Evolutionary conservation across 2,329 filamentous ascomycete genomes (phyloP).

Genomic region (Claviceps fusiformis): DNA sequence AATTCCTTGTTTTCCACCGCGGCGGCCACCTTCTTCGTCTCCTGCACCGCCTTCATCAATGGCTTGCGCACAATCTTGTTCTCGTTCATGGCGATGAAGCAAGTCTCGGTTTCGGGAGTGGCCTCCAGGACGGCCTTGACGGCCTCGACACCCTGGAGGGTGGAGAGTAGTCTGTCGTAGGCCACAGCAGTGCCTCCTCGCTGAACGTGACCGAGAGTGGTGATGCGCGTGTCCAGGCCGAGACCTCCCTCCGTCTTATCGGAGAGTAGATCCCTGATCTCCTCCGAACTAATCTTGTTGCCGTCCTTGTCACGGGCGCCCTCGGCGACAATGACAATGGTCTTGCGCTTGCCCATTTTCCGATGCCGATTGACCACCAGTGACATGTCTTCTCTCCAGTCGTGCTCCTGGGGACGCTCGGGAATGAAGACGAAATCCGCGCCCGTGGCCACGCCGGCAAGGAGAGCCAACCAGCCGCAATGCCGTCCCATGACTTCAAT

Average conservation of each 20-base stretch:
- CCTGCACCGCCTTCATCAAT: slow-evolving; percentile 73
- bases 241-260: slow-evolving; percentile 51
- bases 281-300: slow-evolving; percentile 65
- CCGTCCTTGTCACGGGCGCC: slow-evolving; percentile 77
- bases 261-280: slow-evolving; percentile 82
- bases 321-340: slow-evolving; percentile 95
- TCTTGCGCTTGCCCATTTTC: slow-evolving; percentile 82
- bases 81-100: slow-evolving; percentile 91
- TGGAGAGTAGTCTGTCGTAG: slow-evolving; percentile 87
- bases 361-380: slow-evolving; percentile 70
- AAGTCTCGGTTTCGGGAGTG: slow-evolving; percentile 77
- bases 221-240: slow-evolving; percentile 81
- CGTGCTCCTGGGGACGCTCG: slow-evolving; percentile 74
- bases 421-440: slow-evolving; percentile 97
- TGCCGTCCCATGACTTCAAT: slow-evolving; percentile 98
- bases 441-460: slow-evolving; percentile 88
- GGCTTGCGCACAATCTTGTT: slow-evolving; percentile 93
- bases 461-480: slow-evolving; percentile 93
- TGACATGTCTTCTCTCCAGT: slow-evolving; percentile 86
- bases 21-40: slow-evolving; percentile 72
- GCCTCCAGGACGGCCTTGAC: slow-evolving; percentile 85
- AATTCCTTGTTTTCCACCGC: slow-evolving; percentile 81
- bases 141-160: slow-evolving; percentile 85
- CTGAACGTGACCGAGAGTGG: slow-evolving; percentile 94
- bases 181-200: slow-evolving; percentile 83